phyloP scores from a whole-genome alignment of 1,284 basidiomycete genomes.

The Agroathelia rolfsii region DNA sequence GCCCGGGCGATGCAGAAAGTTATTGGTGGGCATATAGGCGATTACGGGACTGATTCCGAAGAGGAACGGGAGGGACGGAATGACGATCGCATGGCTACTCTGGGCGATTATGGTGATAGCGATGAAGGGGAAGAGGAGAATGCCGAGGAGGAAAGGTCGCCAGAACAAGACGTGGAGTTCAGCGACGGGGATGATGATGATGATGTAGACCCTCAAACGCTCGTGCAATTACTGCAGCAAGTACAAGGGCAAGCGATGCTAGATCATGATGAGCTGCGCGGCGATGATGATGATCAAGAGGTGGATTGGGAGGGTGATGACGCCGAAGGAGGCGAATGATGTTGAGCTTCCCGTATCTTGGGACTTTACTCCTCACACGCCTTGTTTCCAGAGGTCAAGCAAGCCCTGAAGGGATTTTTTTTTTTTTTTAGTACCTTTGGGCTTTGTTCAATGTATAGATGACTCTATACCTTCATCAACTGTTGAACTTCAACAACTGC shows the following conservation, averaged over 20 bases:
- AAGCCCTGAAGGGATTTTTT: too few species aligned
- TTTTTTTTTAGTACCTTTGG: too few species aligned
- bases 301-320: constrained; percentile 56
- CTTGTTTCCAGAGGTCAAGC: constrained; percentile 59
- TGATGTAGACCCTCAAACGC: constrained; percentile 35
- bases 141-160: constrained; percentile 20
- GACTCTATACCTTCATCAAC: constrained; percentile 76
- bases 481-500: constrained; percentile 68
- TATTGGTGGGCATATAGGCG: constrained; percentile 49
- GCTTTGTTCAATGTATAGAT: constrained; percentile 17
- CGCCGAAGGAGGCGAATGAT: constrained; percentile 25
- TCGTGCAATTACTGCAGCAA: constrained; percentile 42
- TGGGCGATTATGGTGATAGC: constrained; percentile 48
- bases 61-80: constrained; percentile 23
- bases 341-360: constrained; percentile 9
- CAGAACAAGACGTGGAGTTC: constrained; percentile 17
- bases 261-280: constrained; percentile 18
- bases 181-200: constrained; percentile 19
- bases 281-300: constrained; percentile 37
- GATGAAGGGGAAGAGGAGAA: constrained; percentile 29
- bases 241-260: constrained; percentile 24
- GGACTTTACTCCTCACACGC: constrained; percentile 20
- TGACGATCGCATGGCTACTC: constrained; percentile 30
- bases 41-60: constrained; percentile 52
- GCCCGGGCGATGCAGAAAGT: constrained; percentile 39